These are phyloP conservation scores for Peniophora sp. DNA, from an alignment of 1,284 basidiomycete genomes.

Conservation along the genomic window DNA sequence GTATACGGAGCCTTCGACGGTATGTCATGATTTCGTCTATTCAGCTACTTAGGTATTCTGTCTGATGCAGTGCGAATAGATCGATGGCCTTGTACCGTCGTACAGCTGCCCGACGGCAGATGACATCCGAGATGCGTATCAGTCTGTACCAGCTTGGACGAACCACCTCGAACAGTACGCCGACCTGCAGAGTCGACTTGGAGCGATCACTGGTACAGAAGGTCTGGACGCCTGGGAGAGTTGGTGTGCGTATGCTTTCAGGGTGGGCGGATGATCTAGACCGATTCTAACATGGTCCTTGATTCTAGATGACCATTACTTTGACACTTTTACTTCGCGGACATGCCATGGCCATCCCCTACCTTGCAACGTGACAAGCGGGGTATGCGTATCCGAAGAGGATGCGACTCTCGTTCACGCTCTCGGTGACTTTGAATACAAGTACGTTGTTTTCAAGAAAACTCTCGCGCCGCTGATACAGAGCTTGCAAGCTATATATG, in stretches of 20 bases:
- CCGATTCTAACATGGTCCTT: background rate
- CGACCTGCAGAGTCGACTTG: slow-evolving; percentile 32
- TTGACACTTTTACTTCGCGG: slow-evolving; percentile 42
- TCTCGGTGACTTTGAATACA: slow-evolving; percentile 42
- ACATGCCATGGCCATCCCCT: slow-evolving; percentile 41
- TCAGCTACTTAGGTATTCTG: slow-evolving; percentile 5
- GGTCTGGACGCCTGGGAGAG: slow-evolving; percentile 36
- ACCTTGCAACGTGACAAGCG: slow-evolving; percentile 35
- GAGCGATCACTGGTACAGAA: slow-evolving; percentile 36
- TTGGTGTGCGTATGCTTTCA: slow-evolving; percentile 24
- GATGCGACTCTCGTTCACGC: slow-evolving; percentile 37
- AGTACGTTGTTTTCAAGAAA: slow-evolving; percentile 22
- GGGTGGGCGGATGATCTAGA: background rate
- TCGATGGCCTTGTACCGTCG: slow-evolving; percentile 41
- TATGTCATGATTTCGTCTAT: slow-evolving; percentile 14
- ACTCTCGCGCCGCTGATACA: background rate
- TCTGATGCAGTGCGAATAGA: slow-evolving; percentile 28
- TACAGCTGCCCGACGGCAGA: slow-evolving; percentile 41
- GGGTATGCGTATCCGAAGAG: slow-evolving; percentile 32
- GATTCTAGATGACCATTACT: slow-evolving; percentile 28
- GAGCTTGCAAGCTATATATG: slow-evolving; percentile 42
- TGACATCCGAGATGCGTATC: slow-evolving; percentile 32
- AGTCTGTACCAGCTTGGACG: slow-evolving; percentile 41
- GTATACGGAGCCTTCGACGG: slow-evolving; percentile 31
- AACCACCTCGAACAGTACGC: slow-evolving; percentile 36